These are phyloP conservation scores for Pseudodiploospora longispora DNA, from an alignment of 2,329 filamentous ascomycete species.

Conservation along the genomic window DNA sequence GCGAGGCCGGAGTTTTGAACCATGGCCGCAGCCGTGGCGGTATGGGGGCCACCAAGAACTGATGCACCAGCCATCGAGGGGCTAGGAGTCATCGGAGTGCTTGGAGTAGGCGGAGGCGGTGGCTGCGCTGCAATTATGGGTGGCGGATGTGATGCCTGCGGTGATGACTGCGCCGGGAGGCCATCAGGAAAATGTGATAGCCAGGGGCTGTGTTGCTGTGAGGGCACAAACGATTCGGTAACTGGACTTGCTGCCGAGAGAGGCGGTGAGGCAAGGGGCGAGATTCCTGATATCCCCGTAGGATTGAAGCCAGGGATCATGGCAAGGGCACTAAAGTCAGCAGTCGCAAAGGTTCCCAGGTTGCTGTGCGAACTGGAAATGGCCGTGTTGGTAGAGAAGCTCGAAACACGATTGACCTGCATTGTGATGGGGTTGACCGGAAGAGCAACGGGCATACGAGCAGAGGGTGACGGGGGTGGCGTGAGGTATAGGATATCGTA, in stretches of 20 bases:
- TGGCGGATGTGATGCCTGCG: conserved; percentile 11
- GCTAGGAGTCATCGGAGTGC: conserved; percentile 10
- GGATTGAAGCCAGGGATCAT: conserved; percentile 38
- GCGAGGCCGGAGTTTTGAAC: conserved; percentile 3
- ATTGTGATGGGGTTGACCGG: conserved; percentile 26
- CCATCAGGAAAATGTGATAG: conserved; percentile 23
- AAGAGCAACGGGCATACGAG: conserved; percentile 15
- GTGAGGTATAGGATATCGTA: conserved; percentile 88
- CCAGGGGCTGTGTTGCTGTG: conserved; percentile 31
- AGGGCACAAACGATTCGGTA: conserved; percentile 24
- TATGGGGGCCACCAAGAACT: conserved; percentile 7
- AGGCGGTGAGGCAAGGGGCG: conserved; percentile 25
- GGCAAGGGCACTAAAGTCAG: conserved; percentile 35
- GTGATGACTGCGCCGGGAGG: conserved; percentile 14
- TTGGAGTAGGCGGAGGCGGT: conserved; percentile 23
- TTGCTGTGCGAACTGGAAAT: conserved; percentile 32
- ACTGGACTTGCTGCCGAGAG: conserved; percentile 17
- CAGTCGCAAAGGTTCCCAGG: conserved; percentile 33
- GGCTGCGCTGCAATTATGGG: conserved; percentile 18
- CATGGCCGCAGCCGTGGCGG: conserved; percentile 1
- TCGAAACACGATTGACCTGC: conserved; percentile 45
- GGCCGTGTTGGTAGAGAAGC: conserved; percentile 37
- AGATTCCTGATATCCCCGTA: conserved; percentile 18
- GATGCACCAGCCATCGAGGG: conserved; percentile 5
- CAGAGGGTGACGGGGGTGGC: conserved; percentile 10